Evolutionary conservation across 495 filamentous ascomycete species (phyloP), one percentile per base, ranked within the genome.

Genomic region (Penicillium paxilli): DNA sequence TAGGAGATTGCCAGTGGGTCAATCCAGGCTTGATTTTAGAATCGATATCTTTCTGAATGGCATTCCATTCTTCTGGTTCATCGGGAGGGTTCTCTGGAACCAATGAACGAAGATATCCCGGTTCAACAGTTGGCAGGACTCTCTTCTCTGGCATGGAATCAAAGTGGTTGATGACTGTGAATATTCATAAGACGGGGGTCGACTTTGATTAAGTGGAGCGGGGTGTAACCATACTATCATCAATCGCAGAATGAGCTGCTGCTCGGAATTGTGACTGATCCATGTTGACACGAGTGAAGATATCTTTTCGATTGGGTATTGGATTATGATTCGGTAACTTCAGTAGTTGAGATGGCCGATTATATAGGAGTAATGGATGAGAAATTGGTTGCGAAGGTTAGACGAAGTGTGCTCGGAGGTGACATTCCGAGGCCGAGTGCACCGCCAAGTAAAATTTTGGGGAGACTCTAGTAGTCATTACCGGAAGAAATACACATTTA

Each of bases 1-100:
- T 93, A 2, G 94, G 94, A 3, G 86, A 89, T 69, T 96, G 90
- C 89, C 94, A 98, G 72, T 98, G 94, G 0, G 94, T 98, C 49
- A 98, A 73, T 3, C 94, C 94, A 0, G 94, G 94, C 68, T 96
- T 85, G 68, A 98, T 96, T 63, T 94, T 91, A 12, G 81, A 67
- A 60, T 92, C 89, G 44, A 98, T 85, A 69, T 98, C 93, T 23
- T 80, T 73, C 62, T 96, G 90, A 62, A 98, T 97, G 44, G 82
- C 75, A 35, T 72, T 66, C 92, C 92, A 97, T 60, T 76, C 53
- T 69, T 98, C 91, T 32, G 87, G 85, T 19, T 89, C 77, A 20
- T 82, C 62, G 5, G 94, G 94, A 0, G 91, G 84, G 32, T 75
- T 71, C n/a, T 73, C 65, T 9, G 94, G 93, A 3, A 98, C 83